phyloP scores from a whole-genome alignment of 1,284 basidiomycete species.

The Melampsora occidentalis region DNA sequence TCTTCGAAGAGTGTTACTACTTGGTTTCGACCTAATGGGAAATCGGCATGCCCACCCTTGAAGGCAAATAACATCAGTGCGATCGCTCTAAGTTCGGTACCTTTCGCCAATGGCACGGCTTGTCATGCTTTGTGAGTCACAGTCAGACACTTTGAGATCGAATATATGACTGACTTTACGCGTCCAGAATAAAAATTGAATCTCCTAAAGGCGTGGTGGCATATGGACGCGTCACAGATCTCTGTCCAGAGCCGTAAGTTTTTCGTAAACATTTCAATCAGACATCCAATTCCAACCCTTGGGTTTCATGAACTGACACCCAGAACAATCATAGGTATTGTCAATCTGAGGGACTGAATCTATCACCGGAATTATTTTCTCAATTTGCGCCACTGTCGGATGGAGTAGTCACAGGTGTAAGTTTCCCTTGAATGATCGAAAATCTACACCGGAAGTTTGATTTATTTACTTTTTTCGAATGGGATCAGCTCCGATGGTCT shows the following conservation, averaged over 20 bases:
- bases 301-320: no score
- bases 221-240: constrained; percentile 3
- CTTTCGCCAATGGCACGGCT: neutral
- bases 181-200: neutral
- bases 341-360: neutral
- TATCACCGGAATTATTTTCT: neutral
- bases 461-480: constrained; percentile 5
- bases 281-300: no score
- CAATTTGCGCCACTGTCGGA: neutral
- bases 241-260: constrained; percentile 12
- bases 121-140: neutral
- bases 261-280: neutral
- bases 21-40: constrained; percentile 5
- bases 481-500: neutral
- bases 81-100: neutral
- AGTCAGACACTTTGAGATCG: neutral
- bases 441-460: neutral
- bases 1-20: neutral
- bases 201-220: neutral
- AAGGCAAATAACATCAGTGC: neutral
- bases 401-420: neutral
- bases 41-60: neutral
- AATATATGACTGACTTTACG: neutral
- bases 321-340: neutral
- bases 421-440: neutral